Base-by-base conservation (phyloP, 495 filamentous ascomycete species). In the Aeminium ludgeri region DNA sequence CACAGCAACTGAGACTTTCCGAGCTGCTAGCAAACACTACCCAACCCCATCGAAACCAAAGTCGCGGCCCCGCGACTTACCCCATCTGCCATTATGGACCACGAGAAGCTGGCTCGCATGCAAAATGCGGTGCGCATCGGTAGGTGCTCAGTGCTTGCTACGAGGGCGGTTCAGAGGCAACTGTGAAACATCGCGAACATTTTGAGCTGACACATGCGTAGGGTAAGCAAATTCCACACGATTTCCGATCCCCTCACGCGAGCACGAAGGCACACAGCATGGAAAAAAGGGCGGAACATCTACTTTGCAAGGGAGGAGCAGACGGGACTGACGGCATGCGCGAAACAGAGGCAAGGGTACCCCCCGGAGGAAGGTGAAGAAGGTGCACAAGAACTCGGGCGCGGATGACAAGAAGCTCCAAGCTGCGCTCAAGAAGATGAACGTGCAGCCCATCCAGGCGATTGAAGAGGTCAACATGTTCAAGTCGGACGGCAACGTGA, bases 391-490 rank as follows among this genome's bases (percentile, higher is more conserved):
- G 63, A 80, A 73, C 60, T 76, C 80, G 49, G 80, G 76, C 61
- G 83, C 78, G 58, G 89, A 97, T 61, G 89, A 97, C 77, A 96
- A 95, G 79, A 97, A 97, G 75, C 82, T 97, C 28, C 89, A 97
- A 68, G 73, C 80, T 31, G 68, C 85, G 41, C 52, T 62, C 25
- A 62, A 62, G 56, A 64, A 62, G 52, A 55, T 62, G 43, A 62
- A 62, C 49, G 60, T 64, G 13, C 59, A 62, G 55, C 59, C 89
- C 56, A 94, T 97, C 67, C 86, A 93, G 71, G 83, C 79, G 42
- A 96, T 97, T 54, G 89, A 97, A 75, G 89, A 97, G 69, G 89
- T 97, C 59, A 97, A 97, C 76, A 97, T 96, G 91, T 96, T 96
- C 78, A 97, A 96, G 76, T 79, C 82, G 62, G 89, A 97, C 57